Base-by-base conservation (phyloP, 1,284 basidiomycete species). In the Leucoagaricus sp. region DNA sequence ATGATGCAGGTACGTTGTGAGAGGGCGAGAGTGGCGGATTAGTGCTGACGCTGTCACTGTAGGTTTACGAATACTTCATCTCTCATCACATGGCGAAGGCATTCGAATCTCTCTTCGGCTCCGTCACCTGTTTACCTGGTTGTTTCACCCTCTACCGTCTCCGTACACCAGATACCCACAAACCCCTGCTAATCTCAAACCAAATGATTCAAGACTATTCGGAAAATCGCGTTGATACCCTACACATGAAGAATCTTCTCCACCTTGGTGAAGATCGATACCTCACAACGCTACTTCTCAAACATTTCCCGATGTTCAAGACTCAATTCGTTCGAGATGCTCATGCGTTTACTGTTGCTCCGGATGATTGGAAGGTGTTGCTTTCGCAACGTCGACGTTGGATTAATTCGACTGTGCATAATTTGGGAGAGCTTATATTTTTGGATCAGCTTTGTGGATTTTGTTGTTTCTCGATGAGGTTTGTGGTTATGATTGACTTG, bases 361-460 rank as follows among this genome's bases (percentile, higher is more conserved):
- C 94, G 0, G 93, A 94, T 65, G 89, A 93, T 65, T 98, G 94
- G 93, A 89, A 89, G 69, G 89, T 99, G 45, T 74, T 99, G 62
- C 78, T 99, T n/a, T 97, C 94, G 9, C 96, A 99, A 72, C 88
- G 96, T 77, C 91, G 96, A 77, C 90, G 95, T 66, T 99, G 97
- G 97, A 99, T 99, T 77, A 99, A 99, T 78, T 98, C 95, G 36
- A 99, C 96, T 0, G 88, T 99, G 29, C 96, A 99, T 78, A 99
- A 99, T 72, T 77, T 99, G 60, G 92, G 87, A 49, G 96, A 98
- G 72, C 81, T 99, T 36, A 79, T 98, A 60, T 94, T 94, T 77
- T 77, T 98, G 66, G 93, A 96, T 45, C 90, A 95, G 62, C 87
- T 98, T 60, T 98, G 94, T 67, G 94, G 96, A 60, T 96, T 97